Base-by-base conservation (phyloP, 371 early-diverging fungal genomes). In the Apophysomyces sp. region DNA sequence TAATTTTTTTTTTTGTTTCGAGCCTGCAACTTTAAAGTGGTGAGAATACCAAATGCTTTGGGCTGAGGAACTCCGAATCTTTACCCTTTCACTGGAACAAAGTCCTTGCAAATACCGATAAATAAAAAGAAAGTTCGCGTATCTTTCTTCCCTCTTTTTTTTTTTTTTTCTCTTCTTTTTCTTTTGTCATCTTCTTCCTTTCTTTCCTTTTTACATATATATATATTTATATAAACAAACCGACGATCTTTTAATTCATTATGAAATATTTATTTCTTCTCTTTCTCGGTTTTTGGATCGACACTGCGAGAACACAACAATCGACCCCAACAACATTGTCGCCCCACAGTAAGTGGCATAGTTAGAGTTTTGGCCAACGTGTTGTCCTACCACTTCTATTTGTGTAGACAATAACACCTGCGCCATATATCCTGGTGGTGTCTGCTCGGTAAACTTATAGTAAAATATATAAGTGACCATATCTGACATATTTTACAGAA, bases 391-490 rank as follows among this genome's bases (percentile, higher is more conserved):
- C 49, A 44, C 21, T 44, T 4, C 9, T 4, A 21, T 44, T 44
- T 21, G 49, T 7, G 11, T 44, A 44, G 49, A 44, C 21, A 21
- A 44, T 44, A 44, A 9, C 11, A 21, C 49, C 49, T 55, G 61
- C 16, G 58, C 61, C 31, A 18, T 29, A 52, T 65, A 61, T 15
- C 39, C 62, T 11, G 57, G 62, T 41, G 13, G 31, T 31, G 54
- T 61, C 16, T 65, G 61, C 28, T 49, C 61, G 32, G 65, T 62
- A 61, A 59, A 18, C 31, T 28, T 16, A 26, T 44, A 54, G 36
- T 40, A 52, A 7, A 44, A n/a, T 6, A 1, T 21, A 9, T 16
- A 9, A 44, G 9, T 44, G 27, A 21, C n/a, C 11, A n/a, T 5
- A 5, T 11, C 21, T 21, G n/a, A 21, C n/a, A n/a, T 21, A 9